phyloP scores from a whole-genome alignment of 2,329 filamentous ascomycete species.

The Apiospora pterosperma region DNA sequence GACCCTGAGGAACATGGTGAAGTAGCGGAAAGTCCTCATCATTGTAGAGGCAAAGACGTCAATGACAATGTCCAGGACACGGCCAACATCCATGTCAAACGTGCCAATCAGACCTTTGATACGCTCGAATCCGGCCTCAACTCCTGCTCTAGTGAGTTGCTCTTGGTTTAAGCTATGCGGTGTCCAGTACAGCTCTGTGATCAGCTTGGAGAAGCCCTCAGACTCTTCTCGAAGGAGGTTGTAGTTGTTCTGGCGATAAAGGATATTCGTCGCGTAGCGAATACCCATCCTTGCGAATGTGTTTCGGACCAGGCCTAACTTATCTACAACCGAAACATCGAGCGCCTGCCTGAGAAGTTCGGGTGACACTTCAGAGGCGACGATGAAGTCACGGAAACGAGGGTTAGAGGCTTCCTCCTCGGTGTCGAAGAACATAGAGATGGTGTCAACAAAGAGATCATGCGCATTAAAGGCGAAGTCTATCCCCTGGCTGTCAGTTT shows the following conservation, averaged over 20 bases:
- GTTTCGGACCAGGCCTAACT: slow-evolving; percentile 77
- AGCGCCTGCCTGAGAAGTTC: slow-evolving; percentile 75
- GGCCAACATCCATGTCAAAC: slow-evolving; percentile 93
- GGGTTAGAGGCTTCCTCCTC: slow-evolving; percentile 51
- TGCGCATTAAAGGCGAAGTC: slow-evolving; percentile 56
- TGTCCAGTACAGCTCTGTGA: slow-evolving; percentile 92
- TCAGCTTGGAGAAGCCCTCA: slow-evolving; percentile 93
- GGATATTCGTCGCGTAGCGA: slow-evolving; percentile 84
- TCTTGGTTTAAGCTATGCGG: slow-evolving; percentile 58
- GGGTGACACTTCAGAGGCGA: slow-evolving; percentile 69
- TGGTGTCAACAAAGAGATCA: slow-evolving; percentile 75
- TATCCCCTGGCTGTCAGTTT: slow-evolving; percentile 41
- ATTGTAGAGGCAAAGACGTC: slow-evolving; percentile 93
- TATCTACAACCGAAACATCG: slow-evolving; percentile 73
- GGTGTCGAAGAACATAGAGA: slow-evolving; percentile 75
- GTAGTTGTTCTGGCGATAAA: slow-evolving; percentile 96
- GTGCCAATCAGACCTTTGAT: slow-evolving; percentile 95
- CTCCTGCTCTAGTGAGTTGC: slow-evolving; percentile 69
- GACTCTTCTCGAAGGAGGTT: slow-evolving; percentile 93
- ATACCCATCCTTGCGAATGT: slow-evolving; percentile 82
- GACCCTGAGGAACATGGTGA: slow-evolving; percentile 83
- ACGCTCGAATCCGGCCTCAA: slow-evolving; percentile 82
- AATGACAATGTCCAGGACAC: slow-evolving; percentile 89
- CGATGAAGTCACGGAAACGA: slow-evolving; percentile 63
- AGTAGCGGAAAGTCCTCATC: slow-evolving; percentile 90